Conservation (phyloP, 306 rosid species). For the Styphnolobium japonicum region DNA sequence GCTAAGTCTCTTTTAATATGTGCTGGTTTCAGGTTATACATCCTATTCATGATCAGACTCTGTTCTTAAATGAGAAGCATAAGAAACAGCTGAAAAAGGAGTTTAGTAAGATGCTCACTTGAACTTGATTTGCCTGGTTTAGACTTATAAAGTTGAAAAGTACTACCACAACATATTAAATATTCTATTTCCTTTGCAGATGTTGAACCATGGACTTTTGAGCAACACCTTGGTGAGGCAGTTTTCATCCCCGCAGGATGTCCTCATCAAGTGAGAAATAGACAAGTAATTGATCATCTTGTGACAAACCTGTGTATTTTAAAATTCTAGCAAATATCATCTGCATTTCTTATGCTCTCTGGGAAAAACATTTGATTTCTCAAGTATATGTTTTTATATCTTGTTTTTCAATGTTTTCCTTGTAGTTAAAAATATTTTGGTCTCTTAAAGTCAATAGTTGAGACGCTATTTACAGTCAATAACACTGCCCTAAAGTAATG, state of each 20-base stretch:
- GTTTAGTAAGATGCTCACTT: constrained; percentile 44
- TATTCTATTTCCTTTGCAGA: constrained; percentile 33
- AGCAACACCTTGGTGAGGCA: constrained; percentile 76
- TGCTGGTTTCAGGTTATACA: constrained; percentile 58
- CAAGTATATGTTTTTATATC: background rate
- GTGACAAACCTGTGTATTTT: constrained; percentile 1
- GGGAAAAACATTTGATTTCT: background rate
- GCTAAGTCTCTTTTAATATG: constrained; percentile 16
- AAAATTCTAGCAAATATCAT: constrained; percentile 1
- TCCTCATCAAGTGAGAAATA: constrained; percentile 85
- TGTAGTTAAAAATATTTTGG: background rate
- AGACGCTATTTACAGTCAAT: background rate
- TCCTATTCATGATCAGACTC: constrained; percentile 74
- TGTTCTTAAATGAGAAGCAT: constrained; percentile 58
- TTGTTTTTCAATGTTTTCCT: background rate
- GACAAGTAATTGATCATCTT: constrained; percentile 46
- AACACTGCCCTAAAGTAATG: background rate
- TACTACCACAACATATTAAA: background rate
- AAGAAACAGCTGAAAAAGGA: constrained; percentile 62
- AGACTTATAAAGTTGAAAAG: constrained; percentile 10
- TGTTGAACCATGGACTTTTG: constrained; percentile 81
- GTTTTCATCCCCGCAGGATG: constrained; percentile 78
- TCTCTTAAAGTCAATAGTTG: background rate
- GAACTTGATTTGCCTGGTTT: background rate
- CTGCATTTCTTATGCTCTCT: background rate